Evolutionary conservation across 306 rosid species (phyloP).

Genomic region (Cucurbita maxima): DNA sequence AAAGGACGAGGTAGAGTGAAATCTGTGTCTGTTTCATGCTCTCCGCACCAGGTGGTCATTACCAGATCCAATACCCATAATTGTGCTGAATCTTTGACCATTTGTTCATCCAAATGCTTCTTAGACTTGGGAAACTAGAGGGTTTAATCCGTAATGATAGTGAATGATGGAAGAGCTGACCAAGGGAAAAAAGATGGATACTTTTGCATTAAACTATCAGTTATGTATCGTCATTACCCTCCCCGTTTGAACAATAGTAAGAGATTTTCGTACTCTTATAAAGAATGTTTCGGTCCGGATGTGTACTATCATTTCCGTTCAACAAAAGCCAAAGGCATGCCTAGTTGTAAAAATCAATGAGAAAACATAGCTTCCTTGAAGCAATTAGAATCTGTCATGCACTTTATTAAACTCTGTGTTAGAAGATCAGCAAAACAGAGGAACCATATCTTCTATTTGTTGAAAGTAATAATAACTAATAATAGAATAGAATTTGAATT

Average conservation of each 20-base stretch:
- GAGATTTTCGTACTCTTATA: too few relatives aligned
- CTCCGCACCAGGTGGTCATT: not conserved
- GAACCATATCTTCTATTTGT: not conserved
- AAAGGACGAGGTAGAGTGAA: not conserved
- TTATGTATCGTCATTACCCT: too few relatives aligned
- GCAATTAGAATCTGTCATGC: not conserved
- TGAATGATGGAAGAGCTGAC: not conserved
- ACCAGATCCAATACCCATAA: not conserved
- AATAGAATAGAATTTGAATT: too few relatives aligned
- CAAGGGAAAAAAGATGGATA: not conserved
- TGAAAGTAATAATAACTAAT: too few relatives aligned
- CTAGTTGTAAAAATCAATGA: conserved; percentile 2
- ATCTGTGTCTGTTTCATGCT: not conserved
- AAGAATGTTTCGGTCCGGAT: not conserved
- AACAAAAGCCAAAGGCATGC: conserved; percentile 15
- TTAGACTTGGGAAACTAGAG: not conserved
- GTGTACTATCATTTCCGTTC: conserved; percentile 1
- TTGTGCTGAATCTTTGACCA: not conserved
- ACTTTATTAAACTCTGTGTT: not conserved
- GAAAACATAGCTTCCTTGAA: not conserved
- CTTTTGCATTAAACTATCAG: not conserved
- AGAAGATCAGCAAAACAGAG: not conserved
- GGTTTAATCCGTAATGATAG: not conserved
- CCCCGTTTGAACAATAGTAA: too few relatives aligned
- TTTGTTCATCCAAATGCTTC: conserved; percentile 3